Conservation (phyloP, 2,329 filamentous ascomycete species). For the Colletotrichum aenigma region DNA sequence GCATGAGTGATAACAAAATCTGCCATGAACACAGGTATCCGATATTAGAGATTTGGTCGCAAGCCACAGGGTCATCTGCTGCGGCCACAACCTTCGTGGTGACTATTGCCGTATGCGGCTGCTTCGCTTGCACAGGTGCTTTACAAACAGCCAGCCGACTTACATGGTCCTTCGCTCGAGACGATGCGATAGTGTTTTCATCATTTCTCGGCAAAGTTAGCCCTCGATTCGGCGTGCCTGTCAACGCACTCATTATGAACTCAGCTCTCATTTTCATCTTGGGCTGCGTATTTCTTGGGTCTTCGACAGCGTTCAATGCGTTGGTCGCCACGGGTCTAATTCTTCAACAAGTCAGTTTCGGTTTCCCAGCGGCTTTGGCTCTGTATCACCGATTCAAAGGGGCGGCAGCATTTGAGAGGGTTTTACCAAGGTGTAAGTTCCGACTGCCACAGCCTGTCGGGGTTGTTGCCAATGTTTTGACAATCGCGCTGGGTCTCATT, state of each 20-base stretch:
- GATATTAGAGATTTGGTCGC: slow-evolving; percentile 9
- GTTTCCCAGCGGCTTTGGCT: neutral
- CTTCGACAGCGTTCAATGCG: slow-evolving; percentile 13
- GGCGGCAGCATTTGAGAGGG: neutral
- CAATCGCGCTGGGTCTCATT: neutral
- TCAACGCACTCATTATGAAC: slow-evolving; percentile 3
- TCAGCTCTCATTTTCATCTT: neutral
- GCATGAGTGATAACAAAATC: neutral
- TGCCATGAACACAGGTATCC: neutral
- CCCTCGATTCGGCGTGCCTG: neutral
- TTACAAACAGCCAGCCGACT: slow-evolving; percentile 10
- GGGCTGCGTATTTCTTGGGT: slow-evolving; percentile 3
- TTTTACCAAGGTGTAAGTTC: neutral
- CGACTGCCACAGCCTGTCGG: neutral
- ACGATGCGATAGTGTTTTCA: slow-evolving; percentile 1
- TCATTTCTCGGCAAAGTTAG: neutral
- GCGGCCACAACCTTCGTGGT: neutral
- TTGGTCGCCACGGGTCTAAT: slow-evolving; percentile 6
- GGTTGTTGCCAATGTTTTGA: neutral
- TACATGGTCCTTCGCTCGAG: slow-evolving; percentile 13
- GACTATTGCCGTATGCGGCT: neutral
- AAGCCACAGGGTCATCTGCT: neutral
- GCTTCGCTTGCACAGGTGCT: slow-evolving; percentile 10
- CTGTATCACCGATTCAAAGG: neutral
- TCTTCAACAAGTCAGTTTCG: slow-evolving; percentile 13